A percentile compares a stretch with the other conserved stretches of the same genome.
Conservation (phyloP, 2,329 filamentous ascomycete species). For the Cryphonectria naterciae region DNA sequence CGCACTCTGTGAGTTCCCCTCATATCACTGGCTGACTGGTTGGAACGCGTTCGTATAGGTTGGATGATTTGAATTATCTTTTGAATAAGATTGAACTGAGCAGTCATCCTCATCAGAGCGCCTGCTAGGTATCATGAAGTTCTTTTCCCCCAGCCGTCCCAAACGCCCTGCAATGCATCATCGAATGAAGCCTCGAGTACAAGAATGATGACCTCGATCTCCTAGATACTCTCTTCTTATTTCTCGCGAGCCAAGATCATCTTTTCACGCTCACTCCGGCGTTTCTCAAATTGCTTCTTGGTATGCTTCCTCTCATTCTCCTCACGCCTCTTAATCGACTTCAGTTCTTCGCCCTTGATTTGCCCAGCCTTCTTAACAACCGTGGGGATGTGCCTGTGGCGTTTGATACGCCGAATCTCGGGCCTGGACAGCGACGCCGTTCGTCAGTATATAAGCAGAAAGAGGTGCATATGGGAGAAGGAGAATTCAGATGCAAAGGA, state of each 20-base stretch:
- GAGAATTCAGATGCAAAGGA: background rate
- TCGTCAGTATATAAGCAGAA: background rate
- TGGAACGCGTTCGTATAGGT: background rate
- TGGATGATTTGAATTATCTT: background rate
- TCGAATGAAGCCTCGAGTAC: background rate
- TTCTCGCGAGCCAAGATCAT: slow-evolving; percentile 75
- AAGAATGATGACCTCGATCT: background rate
- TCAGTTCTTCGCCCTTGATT: slow-evolving; percentile 90
- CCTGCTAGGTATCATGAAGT: slow-evolving; percentile 25
- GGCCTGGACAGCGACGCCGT: slow-evolving; percentile 49
- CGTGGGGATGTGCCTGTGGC: slow-evolving; percentile 90
- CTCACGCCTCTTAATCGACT: slow-evolving; percentile 83
- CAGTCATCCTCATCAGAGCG: background rate
- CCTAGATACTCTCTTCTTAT: slow-evolving; percentile 37
- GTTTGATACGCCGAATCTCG: slow-evolving; percentile 86
- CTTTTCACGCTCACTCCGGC: slow-evolving; percentile 75
- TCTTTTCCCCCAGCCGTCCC: background rate
- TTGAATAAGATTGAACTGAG: background rate
- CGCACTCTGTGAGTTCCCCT: background rate
- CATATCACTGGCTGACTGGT: background rate
- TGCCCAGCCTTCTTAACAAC: slow-evolving; percentile 93
- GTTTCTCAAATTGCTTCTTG: slow-evolving; percentile 72
- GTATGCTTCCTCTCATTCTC: slow-evolving; percentile 94
- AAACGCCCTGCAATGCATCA: slow-evolving; percentile 31
- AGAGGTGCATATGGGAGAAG: background rate